phyloP scores from a whole-genome alignment of 495 filamentous ascomycete species.

The Cryomyces minteri region DNA sequence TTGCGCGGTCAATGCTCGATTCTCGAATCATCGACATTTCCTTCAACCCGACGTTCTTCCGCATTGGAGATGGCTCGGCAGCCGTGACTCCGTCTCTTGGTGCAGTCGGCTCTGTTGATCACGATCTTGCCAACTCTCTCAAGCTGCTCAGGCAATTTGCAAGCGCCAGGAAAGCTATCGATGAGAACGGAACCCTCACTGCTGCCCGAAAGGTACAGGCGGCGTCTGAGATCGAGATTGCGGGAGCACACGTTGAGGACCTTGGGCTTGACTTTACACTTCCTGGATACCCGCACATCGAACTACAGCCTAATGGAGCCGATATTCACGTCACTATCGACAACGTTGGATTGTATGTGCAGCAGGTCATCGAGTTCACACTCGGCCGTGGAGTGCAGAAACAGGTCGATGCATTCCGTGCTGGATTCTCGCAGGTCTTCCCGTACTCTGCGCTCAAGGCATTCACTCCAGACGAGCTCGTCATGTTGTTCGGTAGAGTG shows the following conservation, averaged over 20 bases:
- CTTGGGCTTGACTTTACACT: conserved; percentile 85
- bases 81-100: conserved; percentile 73
- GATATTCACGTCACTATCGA: conserved; percentile 65
- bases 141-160: conserved; percentile 80
- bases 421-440: conserved; percentile 92
- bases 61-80: conserved; percentile 57
- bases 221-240: conserved; percentile 46
- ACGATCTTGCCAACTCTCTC: conserved; percentile 67
- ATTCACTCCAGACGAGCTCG: conserved; percentile 93
- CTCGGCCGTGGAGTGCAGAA: conserved; percentile 69
- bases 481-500: conserved; percentile 82
- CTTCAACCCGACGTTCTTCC: conserved; percentile 96
- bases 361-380: conserved; percentile 82
- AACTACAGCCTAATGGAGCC: conserved; percentile 57
- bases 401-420: conserved; percentile 81
- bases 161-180: conserved; percentile 60
- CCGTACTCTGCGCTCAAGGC: conserved; percentile 81
- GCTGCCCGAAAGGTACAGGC: conserved; percentile 50
- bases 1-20: conserved; percentile 95
- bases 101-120: conserved; percentile 80
- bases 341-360: conserved; percentile 75
- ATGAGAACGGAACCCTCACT: conserved; percentile 43
- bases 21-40: conserved; percentile 95
- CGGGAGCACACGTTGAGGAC: conserved; percentile 66
- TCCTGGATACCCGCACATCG: conserved; percentile 81